A percentile compares a stretch with the other conserved stretches of the same genome.
Conservation (phyloP, 1,284 basidiomycete species). For the Apiotrichum siamense region DNA sequence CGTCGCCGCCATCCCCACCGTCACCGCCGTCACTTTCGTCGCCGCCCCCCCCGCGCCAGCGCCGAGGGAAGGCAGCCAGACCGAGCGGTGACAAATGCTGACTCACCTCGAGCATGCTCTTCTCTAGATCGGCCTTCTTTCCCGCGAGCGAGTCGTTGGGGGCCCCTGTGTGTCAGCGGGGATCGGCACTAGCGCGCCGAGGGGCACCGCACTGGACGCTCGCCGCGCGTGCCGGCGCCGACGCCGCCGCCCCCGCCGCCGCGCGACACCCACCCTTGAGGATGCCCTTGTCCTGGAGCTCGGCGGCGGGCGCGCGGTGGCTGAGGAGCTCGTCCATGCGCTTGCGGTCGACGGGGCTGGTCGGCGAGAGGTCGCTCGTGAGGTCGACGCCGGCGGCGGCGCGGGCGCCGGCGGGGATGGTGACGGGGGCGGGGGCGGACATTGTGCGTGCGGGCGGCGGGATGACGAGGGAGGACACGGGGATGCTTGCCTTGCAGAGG, state of each 20-base stretch:
- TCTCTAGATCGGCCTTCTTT: constrained; percentile 59
- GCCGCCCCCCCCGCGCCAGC: not conserved
- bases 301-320: constrained; percentile 57
- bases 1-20: not conserved
- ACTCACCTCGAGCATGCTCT: constrained; percentile 61
- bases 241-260: too few species aligned
- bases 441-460: too few species aligned
- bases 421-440: constrained; percentile 18
- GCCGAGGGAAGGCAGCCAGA: not conserved
- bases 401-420: constrained; percentile 28
- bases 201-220: too few species aligned
- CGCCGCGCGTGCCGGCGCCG: too few species aligned
- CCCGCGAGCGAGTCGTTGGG: constrained; percentile 65
- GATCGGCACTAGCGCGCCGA: too few species aligned
- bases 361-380: constrained; percentile 33
- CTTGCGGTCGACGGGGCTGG: constrained; percentile 33
- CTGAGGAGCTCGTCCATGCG: constrained; percentile 58
- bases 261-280: constrained; percentile 61
- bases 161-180: constrained; percentile 21
- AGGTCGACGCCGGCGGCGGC: constrained; percentile 31
- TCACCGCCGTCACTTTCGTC: too few species aligned
- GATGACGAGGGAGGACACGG: too few species aligned
- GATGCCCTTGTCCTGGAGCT: constrained; percentile 67
- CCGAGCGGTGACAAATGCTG: not conserved
- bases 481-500: too few species aligned